A percentile compares a stretch with the other conserved stretches of the same genome.
Conservation (phyloP, 352 stramenopile species). For the Phytophthora pinifolia region DNA sequence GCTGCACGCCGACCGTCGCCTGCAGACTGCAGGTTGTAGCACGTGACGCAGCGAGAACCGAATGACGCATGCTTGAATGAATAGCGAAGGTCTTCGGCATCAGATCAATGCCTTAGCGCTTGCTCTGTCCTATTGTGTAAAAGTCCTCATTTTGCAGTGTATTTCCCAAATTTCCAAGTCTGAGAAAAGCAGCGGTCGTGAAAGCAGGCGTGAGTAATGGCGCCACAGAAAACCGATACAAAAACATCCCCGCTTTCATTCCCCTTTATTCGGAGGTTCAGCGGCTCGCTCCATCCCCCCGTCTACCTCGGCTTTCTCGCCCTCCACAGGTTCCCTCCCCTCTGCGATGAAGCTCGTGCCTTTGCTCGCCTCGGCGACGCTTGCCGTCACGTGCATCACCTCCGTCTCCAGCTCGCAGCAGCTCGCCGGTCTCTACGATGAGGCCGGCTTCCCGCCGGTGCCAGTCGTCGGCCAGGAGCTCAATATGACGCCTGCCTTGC, state of each 20-base stretch:
- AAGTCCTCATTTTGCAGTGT: no score
- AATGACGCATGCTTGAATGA: no score
- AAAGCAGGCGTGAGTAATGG: slow-evolving; percentile 22
- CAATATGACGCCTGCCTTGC: slow-evolving; percentile 18
- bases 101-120: no score
- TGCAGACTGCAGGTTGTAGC: no score
- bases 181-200: no score
- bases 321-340: background rate
- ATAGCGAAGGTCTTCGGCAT: no score
- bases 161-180: no score
- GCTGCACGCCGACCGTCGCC: no score
- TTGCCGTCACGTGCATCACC: slow-evolving; percentile 28
- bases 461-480: slow-evolving; percentile 17
- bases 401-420: slow-evolving; percentile 1
- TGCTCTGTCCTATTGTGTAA: no score
- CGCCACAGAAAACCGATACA: background rate
- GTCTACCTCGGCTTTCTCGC: slow-evolving; percentile 17
- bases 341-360: slow-evolving; percentile 41
- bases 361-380: slow-evolving; percentile 19
- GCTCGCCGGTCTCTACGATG: slow-evolving; percentile 5
- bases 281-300: slow-evolving; percentile 15
- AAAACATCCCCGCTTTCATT: slow-evolving; percentile 11
- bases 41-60: no score
- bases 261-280: slow-evolving; percentile 39
- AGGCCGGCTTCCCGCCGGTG: slow-evolving; percentile 18